Evolutionary conservation across 192 early-diverging fungal species (phyloP), one percentile per base, ranked within the genome.

Genomic region (Geranomyces michiganensis): DNA sequence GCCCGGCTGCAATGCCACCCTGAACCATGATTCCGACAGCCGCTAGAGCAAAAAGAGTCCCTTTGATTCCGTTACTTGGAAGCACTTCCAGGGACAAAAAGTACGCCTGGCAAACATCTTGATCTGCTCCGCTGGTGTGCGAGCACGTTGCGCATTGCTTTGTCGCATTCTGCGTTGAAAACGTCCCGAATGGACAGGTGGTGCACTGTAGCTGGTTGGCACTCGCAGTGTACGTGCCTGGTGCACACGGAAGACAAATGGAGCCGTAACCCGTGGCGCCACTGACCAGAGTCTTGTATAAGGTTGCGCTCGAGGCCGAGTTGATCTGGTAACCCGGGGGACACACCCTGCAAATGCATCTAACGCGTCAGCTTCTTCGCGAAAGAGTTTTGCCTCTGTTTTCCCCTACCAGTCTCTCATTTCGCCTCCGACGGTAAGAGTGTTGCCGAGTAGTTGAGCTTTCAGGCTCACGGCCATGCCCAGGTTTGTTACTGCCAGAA

Each of bases 131-230:
- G 58, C 10, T 60, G 24, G 22, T 29, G 17, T 60, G 27, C 27
- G 17, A n/a, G 30, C 58, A 60, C 22, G 27, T 32, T 29, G 58
- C 58, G 31, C 58, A 60, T 32, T 60, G 22, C 22, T 17, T 60
- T 17, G 58, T 32, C 22, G 22, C 31, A 17, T 7, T 60, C 29
- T 32, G 15, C 1, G 31, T 31, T 2, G 58, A 19, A 29, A 31
- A 60, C 26, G 58, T 60, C 31, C 58, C 58, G 27, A 60, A 31
- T 17, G 58, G 58, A 17, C 58, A 60, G 58, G 31, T 32, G 30
- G 26, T 26, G 58, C 58, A 60, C 15, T n/a, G 17, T 6, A 32
- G 27, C 26, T n/a, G 17, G 30, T 32, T 60, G 31, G 58, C 58
- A 19, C 22, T 29, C 30, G 2, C 27, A 17, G 58, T 32, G 31